Base-by-base conservation (phyloP, 139 green algal genomes). In the Chlamydomonas incerta region DNA sequence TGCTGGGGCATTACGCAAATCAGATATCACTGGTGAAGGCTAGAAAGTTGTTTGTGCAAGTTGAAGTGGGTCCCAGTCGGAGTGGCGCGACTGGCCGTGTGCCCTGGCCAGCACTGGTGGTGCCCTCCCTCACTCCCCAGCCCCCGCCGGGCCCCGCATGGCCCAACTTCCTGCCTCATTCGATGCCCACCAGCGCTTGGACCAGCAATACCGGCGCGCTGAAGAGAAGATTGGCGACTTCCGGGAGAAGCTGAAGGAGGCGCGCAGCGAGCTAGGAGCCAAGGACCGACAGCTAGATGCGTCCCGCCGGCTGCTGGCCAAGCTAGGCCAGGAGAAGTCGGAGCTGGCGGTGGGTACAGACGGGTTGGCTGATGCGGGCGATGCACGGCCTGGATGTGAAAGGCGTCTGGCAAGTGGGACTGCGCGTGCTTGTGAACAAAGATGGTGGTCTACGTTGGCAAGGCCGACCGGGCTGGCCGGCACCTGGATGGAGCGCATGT, bases 261-360 rank as follows among this genome's bases (percentile, higher is more conserved):
- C 68, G 9, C 33, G 55, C 0, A 15, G 50, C 47, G 80, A 86
- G 34, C 29, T 79, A 28, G 68, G 26, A 3, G 8, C 52, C 26
- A 86, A 79, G n/a, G 68, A 77, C 28, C 60, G 26, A 34, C 80
- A 86, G 67, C 68, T 86, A 0, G 80, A 86, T 31, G 80, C 68
- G 3, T 34, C 80, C 3, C 71, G 63, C 29, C 52, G 55, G 15
- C 52, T 86, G 33, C 35, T 86, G 15, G 34, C 68, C 6, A 46
- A 47, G 26, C 41, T 71, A 55, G 68, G 52, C 8, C 34, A 69
- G 28, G 80, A 86, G 28, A 71, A 63, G 26, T 37, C 21, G 2
- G 80, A 77, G 34, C 55, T 80, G 3, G 68, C 33, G 80, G 80
- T 86, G 68, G 37, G 77, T 4, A 2, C 28, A n/a, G n/a, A n/a